Conservation (phyloP, 768 basidiomycete genomes). For the Calvatia gigantea region DNA sequence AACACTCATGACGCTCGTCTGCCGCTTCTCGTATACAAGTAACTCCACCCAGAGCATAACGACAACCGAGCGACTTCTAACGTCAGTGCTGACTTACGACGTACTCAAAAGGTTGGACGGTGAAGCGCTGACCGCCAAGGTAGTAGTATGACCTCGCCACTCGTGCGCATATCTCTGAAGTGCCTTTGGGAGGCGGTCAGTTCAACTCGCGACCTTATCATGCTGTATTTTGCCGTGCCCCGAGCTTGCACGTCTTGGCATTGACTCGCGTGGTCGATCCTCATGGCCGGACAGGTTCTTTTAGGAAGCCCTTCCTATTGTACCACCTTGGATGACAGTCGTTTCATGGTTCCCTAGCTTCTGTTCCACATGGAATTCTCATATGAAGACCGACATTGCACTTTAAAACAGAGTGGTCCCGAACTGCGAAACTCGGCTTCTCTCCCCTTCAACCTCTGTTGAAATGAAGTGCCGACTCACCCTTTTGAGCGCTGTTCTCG, state of each 20-base stretch:
- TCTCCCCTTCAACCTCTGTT: not conserved
- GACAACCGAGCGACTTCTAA: not conserved
- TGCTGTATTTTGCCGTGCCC: too few relatives aligned
- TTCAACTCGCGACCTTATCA: too few relatives aligned
- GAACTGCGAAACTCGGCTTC: not conserved
- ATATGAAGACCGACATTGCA: not conserved
- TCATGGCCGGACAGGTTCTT: not conserved
- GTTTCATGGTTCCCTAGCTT: not conserved
- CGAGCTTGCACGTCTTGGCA: not conserved
- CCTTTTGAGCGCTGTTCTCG: slow-evolving; percentile 14
- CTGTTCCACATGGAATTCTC: slow-evolving; percentile 2
- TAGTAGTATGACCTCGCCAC: not conserved
- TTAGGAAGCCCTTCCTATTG: not conserved
- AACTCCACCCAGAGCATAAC: not conserved
- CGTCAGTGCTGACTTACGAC: too few relatives aligned
- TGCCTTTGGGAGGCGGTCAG: too few relatives aligned
- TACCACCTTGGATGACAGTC: not conserved
- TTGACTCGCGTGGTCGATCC: not conserved
- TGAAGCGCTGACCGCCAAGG: too few relatives aligned
- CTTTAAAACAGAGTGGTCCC: not conserved
- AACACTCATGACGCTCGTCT: not conserved
- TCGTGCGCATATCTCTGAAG: not conserved
- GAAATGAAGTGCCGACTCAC: slow-evolving; percentile 8
- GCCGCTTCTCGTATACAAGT: not conserved
- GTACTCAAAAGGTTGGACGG: too few relatives aligned